These are phyloP conservation scores for Penicillium fimorum DNA, from an alignment of 495 filamentous ascomycete species.

Conservation along the genomic window DNA sequence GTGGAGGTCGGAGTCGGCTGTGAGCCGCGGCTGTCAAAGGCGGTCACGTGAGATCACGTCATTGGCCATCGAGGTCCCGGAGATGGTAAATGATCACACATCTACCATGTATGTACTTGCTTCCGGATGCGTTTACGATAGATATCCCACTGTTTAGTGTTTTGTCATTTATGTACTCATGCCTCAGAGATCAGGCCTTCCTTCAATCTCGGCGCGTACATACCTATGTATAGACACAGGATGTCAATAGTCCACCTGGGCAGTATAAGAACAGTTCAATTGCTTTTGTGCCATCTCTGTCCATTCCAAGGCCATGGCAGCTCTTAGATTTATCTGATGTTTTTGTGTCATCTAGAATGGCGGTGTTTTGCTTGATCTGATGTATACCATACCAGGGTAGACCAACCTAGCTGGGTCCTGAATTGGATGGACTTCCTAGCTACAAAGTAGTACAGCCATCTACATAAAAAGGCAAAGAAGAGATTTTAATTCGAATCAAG, in stretches of 20 bases:
- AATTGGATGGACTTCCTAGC: no score
- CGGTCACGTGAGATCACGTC: slow-evolving; percentile 8
- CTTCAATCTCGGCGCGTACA: neutral
- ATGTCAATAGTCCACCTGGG: no score
- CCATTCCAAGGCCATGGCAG: no score
- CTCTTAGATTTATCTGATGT: no score
- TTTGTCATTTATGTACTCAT: neutral
- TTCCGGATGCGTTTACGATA: neutral
- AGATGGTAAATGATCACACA: neutral
- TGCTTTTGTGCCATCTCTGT: no score
- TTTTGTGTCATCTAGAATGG: no score
- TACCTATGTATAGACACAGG: neutral
- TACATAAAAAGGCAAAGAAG: neutral
- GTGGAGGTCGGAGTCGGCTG: slow-evolving; percentile 13
- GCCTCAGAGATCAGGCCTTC: neutral
- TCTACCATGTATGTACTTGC: neutral
- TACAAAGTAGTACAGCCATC: neutral
- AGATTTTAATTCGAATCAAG: neutral
- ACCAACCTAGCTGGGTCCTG: no score
- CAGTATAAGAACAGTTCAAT: no score
- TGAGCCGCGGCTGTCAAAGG: slow-evolving; percentile 15
- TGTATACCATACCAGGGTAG: no score
- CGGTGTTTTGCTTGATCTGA: no score
- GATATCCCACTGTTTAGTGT: neutral
- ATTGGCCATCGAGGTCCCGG: neutral